Conservation (phyloP, 331 rosid genomes). For the Arachis monticola region DNA sequence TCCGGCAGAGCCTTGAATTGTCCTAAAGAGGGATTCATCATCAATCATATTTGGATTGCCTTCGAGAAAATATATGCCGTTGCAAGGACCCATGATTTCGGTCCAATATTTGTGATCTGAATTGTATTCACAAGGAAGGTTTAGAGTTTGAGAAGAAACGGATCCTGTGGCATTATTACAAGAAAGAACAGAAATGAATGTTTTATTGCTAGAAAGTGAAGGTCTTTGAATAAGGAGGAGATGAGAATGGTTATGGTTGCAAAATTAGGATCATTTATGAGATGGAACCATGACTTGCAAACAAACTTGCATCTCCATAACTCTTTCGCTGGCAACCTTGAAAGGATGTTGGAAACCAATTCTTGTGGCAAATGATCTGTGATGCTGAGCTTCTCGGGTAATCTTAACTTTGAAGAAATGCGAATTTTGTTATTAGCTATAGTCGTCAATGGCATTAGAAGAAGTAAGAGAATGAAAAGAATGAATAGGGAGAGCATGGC, state of each 20-base stretch:
- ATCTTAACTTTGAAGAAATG: neutral
- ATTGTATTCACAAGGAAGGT: neutral
- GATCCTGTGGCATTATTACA: constrained; percentile 2
- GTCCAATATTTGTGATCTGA: constrained; percentile 26
- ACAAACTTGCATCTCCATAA: constrained; percentile 4
- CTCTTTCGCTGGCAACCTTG: constrained; percentile 22
- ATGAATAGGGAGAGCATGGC: neutral
- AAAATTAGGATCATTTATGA: constrained; percentile 28
- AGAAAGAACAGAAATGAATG: constrained; percentile 12
- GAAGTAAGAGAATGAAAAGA: neutral
- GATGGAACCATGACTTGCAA: constrained; percentile 32
- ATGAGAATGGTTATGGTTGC: neutral
- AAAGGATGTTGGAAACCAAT: constrained; percentile 23
- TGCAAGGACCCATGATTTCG: neutral
- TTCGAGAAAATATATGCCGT: constrained; percentile 31
- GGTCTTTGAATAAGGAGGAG: constrained; percentile 23
- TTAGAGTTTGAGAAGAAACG: constrained; percentile 6
- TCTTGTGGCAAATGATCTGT: constrained; percentile 26
- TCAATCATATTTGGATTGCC: constrained; percentile 26
- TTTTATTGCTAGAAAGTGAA: neutral
- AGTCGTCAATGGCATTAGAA: neutral
- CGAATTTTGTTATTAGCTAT: neutral
- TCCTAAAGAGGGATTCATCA: constrained; percentile 31
- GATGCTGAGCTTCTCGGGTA: neutral
- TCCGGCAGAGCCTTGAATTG: constrained; percentile 21